These are phyloP conservation scores for Neckera pumila DNA, from an alignment of 225 moss, liverwort and hornwort genomes.

Conservation along the genomic window DNA sequence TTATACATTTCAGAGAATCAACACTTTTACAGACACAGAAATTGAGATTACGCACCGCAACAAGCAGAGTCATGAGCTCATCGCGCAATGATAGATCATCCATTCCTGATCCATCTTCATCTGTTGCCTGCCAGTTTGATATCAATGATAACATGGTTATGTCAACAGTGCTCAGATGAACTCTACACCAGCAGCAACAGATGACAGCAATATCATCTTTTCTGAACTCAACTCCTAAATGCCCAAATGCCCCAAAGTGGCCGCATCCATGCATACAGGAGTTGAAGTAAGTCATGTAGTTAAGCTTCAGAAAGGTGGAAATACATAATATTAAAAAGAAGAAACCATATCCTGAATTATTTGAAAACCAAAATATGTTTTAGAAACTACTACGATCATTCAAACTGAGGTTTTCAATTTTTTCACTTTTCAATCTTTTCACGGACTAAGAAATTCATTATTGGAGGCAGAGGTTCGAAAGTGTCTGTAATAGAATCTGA, in stretches of 20 bases:
- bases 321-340: not conserved
- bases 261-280: not conserved
- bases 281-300: not conserved
- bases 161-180: not conserved
- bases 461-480: not conserved
- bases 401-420: not conserved
- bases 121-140: slow-evolving; percentile 36
- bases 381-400: not conserved
- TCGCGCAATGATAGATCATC: slow-evolving; percentile 57
- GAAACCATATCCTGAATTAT: not conserved
- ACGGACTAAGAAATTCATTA: not conserved
- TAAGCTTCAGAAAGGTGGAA: not conserved
- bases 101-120: slow-evolving; percentile 75
- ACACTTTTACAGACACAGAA: not conserved
- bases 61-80: slow-evolving; percentile 80
- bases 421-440: not conserved
- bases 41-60: slow-evolving; percentile 34
- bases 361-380: not conserved
- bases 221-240: not conserved
- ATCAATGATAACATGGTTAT: not conserved
- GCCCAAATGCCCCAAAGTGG: not conserved
- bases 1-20: not conserved
- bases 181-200: not conserved
- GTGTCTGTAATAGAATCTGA: not conserved
- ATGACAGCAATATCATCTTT: not conserved